Evolutionary conservation across 2,329 filamentous ascomycete species (phyloP), one percentile per base, ranked within the genome.

Genomic region (Colletotrichum euphorbiae): DNA sequence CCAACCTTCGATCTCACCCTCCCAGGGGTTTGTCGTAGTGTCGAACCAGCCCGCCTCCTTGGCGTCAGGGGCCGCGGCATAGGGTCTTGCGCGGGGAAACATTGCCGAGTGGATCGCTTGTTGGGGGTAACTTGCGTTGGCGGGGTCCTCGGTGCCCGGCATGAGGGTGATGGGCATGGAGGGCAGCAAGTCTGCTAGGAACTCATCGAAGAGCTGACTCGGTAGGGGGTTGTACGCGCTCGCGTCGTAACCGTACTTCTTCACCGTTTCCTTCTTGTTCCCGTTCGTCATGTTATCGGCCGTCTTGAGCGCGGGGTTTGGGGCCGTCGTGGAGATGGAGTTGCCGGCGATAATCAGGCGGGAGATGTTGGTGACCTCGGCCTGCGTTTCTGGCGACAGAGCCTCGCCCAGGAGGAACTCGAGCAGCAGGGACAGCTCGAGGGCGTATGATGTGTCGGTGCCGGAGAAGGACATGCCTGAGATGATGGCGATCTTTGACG

Each of bases 201-300:
- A 96, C 6, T 87, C 85, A 81, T 99, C 96, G 38, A 99, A 86
- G 52, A 93, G 90, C 64, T 91, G 89, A 3, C 93, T 94, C 0
- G 96, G 96, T 1, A 91, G 84, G 2, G 95, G 85, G 76, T 99
- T 97, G 83, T 98, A 99, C 0, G 91, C 80, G 62, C 91, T 90
- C 65, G 93, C 89, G 78, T 99, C 96, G 81, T 98, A 98, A 69
- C 96, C 95, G 80, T 98, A 98, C 77, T 97, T 97, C 78, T 93
- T 97, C 57, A 84, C 69, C n/a, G 56, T 24, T 4, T 57, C 80
- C 2, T 75, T 73, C 69, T 81, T 83, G 75, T 85, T 89, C 73
- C 85, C 80, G 51, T 73, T 71, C 0, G 74, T 72, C 75, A 84
- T 76, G 68, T 84, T 28, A 28, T 28, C 76, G 1, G 74, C 73